Conservation (phyloP, 441 rosid genomes). For the Daphne laureola region DNA sequence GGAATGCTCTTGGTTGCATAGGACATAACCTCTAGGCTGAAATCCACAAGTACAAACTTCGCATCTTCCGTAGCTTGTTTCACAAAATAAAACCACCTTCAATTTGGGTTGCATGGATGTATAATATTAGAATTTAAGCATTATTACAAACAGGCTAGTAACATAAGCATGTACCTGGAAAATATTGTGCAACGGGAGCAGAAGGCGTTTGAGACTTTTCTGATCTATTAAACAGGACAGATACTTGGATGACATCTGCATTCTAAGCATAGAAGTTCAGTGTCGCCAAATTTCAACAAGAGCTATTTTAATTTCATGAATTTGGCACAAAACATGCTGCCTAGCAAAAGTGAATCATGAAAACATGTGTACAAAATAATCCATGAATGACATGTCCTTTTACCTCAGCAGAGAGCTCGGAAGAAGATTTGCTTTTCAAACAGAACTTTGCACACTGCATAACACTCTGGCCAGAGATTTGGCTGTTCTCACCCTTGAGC, state of each 20-base stretch:
- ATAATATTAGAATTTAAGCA: not conserved
- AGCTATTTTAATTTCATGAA: slow-evolving; percentile 7
- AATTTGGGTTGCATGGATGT: not conserved
- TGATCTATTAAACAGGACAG: slow-evolving; percentile 58
- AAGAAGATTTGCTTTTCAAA: slow-evolving; percentile 34
- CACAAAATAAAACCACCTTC: slow-evolving; percentile 7
- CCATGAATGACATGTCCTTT: slow-evolving; percentile 10
- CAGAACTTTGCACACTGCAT: slow-evolving; percentile 55
- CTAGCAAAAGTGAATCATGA: not conserved
- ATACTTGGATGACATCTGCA: slow-evolving; percentile 78
- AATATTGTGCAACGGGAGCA: slow-evolving; percentile 61
- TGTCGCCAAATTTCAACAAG: slow-evolving; percentile 15
- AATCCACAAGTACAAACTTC: slow-evolving; percentile 53
- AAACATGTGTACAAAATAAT: slow-evolving; percentile 9
- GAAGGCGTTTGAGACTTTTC: slow-evolving; percentile 28
- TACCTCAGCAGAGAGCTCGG: slow-evolving; percentile 56
- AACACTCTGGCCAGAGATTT: slow-evolving; percentile 27
- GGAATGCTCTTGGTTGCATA: slow-evolving; percentile 70
- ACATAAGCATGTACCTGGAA: slow-evolving; percentile 51
- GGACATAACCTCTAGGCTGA: slow-evolving; percentile 64
- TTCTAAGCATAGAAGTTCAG: slow-evolving; percentile 50
- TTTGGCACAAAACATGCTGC: slow-evolving; percentile 7
- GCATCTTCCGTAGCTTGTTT: slow-evolving; percentile 61
- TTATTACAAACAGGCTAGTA: not conserved
- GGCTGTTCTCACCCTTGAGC: slow-evolving; percentile 31